These are phyloP conservation scores for Phaseolus coccineus DNA, from an alignment of 331 rosid species.

Conservation along the genomic window DNA sequence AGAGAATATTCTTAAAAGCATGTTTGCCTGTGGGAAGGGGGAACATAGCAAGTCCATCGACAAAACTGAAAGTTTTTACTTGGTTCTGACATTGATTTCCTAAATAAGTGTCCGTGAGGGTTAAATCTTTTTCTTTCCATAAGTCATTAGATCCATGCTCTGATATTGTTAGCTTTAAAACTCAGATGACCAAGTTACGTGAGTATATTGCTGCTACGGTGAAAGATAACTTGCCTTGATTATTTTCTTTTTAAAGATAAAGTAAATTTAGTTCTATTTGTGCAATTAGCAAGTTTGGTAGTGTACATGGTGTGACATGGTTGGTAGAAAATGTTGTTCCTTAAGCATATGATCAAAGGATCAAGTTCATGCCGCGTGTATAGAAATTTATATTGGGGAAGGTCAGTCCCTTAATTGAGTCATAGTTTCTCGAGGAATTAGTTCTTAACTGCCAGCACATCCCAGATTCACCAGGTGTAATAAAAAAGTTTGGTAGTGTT, in stretches of 20 bases:
- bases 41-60: constrained; percentile 6
- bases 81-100: constrained; percentile 15
- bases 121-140: not conserved
- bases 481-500: not conserved
- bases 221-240: not conserved
- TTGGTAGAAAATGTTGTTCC: too few species aligned
- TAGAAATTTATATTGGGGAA: too few species aligned
- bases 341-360: too few species aligned
- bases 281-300: not conserved
- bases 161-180: not conserved
- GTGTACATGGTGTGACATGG: not conserved
- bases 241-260: not conserved
- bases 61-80: constrained; percentile 15
- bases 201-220: not conserved
- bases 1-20: constrained; percentile 26
- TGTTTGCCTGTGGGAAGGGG: constrained; percentile 31
- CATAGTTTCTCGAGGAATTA: too few species aligned
- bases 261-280: not conserved
- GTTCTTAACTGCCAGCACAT: too few species aligned
- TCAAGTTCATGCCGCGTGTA: too few species aligned
- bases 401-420: too few species aligned
- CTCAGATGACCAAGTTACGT: constrained; percentile 1
- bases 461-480: too few species aligned
- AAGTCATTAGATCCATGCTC: not conserved
- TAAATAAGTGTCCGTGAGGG: not conserved